These are phyloP conservation scores for Acanthamoeba castellanii DNA, from an alignment of 208 protist genomes.

Conservation along the genomic window DNA sequence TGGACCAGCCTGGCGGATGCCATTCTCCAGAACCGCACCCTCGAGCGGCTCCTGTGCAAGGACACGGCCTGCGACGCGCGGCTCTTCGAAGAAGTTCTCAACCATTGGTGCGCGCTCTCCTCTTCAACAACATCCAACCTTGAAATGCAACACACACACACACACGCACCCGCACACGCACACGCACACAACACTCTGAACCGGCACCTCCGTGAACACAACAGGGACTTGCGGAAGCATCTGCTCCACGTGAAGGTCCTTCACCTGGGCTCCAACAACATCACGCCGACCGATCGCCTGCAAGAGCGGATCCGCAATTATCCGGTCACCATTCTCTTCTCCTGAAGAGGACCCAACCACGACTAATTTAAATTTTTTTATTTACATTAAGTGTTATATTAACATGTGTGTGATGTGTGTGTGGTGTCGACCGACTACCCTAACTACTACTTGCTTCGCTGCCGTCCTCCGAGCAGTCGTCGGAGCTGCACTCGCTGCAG, in stretches of 20 bases:
- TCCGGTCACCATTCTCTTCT: neutral
- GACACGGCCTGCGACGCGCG: slow-evolving; percentile 30
- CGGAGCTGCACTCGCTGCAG: no score
- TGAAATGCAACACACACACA: no score
- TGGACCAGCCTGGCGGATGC: neutral
- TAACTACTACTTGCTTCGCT: no score
- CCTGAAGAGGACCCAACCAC: no score
- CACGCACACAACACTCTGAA: neutral
- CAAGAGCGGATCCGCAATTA: neutral
- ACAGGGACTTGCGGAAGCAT: slow-evolving; percentile 6
- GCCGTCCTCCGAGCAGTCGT: no score
- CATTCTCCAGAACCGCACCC: slow-evolving; percentile 35
- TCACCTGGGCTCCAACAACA: neutral
- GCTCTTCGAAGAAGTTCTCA: slow-evolving; percentile 12
- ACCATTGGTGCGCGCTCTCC: neutral
- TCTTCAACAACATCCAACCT: neutral
- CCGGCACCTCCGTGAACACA: neutral
- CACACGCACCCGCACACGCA: no score
- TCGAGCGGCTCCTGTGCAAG: neutral
- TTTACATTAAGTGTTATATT: no score
- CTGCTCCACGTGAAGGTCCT: neutral
- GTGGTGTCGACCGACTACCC: no score
- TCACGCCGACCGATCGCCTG: neutral
- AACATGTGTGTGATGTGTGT: no score
- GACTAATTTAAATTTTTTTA: no score